Evolutionary conservation across 192 early-diverging fungal genomes (phyloP), one percentile per base, ranked within the genome.

Genomic region (Dissophora ornata): DNA sequence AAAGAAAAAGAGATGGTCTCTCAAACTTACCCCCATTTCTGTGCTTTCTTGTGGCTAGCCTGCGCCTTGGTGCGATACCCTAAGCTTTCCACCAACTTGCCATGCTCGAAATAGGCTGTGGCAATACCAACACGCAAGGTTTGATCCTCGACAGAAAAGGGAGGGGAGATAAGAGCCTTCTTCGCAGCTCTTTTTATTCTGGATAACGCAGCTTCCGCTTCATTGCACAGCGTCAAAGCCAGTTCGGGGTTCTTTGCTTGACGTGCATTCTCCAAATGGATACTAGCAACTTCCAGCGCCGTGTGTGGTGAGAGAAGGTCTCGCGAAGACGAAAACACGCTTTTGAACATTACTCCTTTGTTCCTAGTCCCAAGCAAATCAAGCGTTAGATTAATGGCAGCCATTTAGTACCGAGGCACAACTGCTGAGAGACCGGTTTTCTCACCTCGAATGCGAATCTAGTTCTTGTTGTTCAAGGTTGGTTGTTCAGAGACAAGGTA

Each of bases 191-290:
- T 65, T 32, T 65, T 65, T 51, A 65, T 55, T 46, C 41, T 36
- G 26, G 52, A 65, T 65, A 65, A 55, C 52, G 52, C 51, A 19
- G 62, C 62, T 34, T 65, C 62, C 30, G 62, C 62, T n/a, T 65
- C 63, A 24, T 48, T 52, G 53, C 63, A 66, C 22, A 66, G 42
- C 63, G 53, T 52, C 40, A 66, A 42, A 11, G 63, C 63, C 42
- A 66, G 54, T 13, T 66, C 63, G 28, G 54, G 63, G 22, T 66
- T 56, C 52, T 36, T 28, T 33, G 52, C 30, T 25, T 66, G 30
- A 40, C 63, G 28, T 30, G 42, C 63, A 44, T 66, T 49, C 30
- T 45, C 52, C 53, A 66, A 45, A 34, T 66, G 55, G 46, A 66
- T 56, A 28, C 46, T 66, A 50, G 15, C 63, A 33, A 66, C 52